Conservation (phyloP, 1,139 yeast genomes). For the Taphrina betulina region DNA sequence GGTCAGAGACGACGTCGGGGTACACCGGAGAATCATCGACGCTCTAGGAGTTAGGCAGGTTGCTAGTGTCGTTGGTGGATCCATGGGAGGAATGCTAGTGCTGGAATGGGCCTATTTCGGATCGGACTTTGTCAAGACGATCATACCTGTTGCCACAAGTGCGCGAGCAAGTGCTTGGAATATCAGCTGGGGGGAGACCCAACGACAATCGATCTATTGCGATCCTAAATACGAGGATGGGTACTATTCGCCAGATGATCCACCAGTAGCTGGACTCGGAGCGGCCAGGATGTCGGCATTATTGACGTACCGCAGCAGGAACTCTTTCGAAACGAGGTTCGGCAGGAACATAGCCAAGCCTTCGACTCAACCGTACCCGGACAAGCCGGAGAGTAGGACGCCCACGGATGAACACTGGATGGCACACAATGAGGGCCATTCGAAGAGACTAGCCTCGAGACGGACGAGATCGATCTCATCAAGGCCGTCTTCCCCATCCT, state of each 20-base stretch:
- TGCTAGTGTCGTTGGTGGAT: conserved; percentile 90
- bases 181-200: conserved; percentile 98
- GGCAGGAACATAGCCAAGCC: conserved; percentile 72
- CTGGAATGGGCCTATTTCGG: conserved; percentile 80
- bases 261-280: conserved; percentile 81
- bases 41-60: conserved; percentile 67
- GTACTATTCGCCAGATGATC: conserved; percentile 69
- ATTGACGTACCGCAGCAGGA: conserved; percentile 85
- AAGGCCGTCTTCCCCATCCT: conserved; percentile 8
- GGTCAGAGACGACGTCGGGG: conserved; percentile 79
- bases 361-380: conserved; percentile 44
- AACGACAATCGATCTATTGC: conserved; percentile 89
- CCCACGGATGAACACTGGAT: conserved; percentile 53
- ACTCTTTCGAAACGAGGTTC: conserved; percentile 85
- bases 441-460: conserved; percentile 40
- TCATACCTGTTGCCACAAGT: conserved; percentile 87
- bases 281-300: conserved; percentile 98
- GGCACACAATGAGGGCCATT: conserved; percentile 66
- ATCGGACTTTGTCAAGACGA: conserved; percentile 63
- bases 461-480: conserved; percentile 35
- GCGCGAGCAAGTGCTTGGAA: conserved; percentile 98
- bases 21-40: conserved; percentile 75
- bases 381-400: conserved; percentile 43
- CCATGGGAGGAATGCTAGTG: conserved; percentile 99
- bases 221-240: conserved; percentile 93